Evolutionary conservation across 306 rosid genomes (phyloP).

Genomic region (Vachellia collinsii): DNA sequence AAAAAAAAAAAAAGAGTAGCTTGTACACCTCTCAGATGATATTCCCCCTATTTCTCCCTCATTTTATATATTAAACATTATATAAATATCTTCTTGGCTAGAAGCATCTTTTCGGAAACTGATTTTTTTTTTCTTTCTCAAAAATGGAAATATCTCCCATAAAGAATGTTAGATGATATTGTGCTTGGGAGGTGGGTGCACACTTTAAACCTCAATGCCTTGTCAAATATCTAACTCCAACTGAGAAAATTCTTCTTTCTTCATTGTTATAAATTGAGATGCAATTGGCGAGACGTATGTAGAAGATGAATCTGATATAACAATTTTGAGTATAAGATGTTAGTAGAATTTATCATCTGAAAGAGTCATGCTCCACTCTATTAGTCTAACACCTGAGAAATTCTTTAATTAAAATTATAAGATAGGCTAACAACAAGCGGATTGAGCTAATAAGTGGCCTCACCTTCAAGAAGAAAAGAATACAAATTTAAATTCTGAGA

Average conservation of each 20-base stretch:
- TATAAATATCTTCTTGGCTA: background rate
- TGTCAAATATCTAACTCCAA: background rate
- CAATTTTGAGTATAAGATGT: too few relatives aligned
- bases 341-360: too few relatives aligned
- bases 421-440: too few relatives aligned
- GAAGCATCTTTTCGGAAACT: background rate
- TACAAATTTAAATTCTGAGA: too few relatives aligned
- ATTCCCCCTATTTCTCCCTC: background rate
- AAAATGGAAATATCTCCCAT: background rate
- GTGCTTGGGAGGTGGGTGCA: background rate
- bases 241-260: too few relatives aligned
- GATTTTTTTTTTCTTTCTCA: background rate
- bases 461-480: too few relatives aligned
- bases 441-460: too few relatives aligned
- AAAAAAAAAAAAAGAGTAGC: slow-evolving; percentile 13
- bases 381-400: too few relatives aligned
- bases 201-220: background rate
- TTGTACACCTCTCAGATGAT: background rate
- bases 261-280: background rate
- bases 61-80: background rate
- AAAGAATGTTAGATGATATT: too few relatives aligned
- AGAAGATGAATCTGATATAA: background rate
- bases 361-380: too few relatives aligned
- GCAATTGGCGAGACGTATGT: background rate
- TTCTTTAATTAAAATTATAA: too few relatives aligned